phyloP scores from a whole-genome alignment of 2,329 filamentous ascomycete species.

The Penicillium carneum region DNA sequence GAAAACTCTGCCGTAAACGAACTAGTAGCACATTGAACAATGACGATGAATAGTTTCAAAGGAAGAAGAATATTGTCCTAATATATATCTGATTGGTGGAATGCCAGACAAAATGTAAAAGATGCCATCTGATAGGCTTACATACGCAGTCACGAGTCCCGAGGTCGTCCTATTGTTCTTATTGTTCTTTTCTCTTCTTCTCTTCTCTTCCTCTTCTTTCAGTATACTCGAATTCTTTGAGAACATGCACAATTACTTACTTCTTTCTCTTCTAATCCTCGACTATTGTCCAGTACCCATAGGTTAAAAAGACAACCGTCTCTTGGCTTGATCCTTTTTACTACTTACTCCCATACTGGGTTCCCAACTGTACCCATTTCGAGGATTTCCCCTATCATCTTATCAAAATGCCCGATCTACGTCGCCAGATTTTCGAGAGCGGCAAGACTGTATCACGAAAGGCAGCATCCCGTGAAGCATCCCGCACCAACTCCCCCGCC shows the following conservation, averaged over 20 bases:
- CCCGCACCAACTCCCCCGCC: conserved; percentile 60
- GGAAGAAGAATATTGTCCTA: not conserved
- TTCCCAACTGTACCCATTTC: not conserved
- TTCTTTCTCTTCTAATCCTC: conserved; percentile 1
- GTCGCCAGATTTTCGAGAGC: conserved; percentile 68
- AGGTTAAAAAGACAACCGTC: conserved; percentile 4
- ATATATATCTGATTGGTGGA: conserved; percentile 7
- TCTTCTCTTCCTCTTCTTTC: not conserved
- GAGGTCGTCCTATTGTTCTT: not conserved
- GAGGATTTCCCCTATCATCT: not conserved
- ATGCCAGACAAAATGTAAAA: not conserved
- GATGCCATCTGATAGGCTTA: conserved; percentile 4
- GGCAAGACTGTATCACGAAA: conserved; percentile 71
- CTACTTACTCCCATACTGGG: not conserved
- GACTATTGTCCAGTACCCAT: conserved; percentile 11
- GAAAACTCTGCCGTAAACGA: not conserved
- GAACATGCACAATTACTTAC: conserved; percentile 7
- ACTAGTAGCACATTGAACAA: not conserved
- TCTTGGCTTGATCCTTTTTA: not conserved
- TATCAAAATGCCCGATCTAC: conserved; percentile 56
- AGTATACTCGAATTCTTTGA: conserved; percentile 7
- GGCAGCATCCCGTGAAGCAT: conserved; percentile 63
- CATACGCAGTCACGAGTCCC: conserved; percentile 14
- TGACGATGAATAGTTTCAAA: not conserved
- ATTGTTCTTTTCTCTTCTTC: not conserved